These are phyloP conservation scores for Oldenlandia corymbosa DNA, from an alignment of 257 asterid species.

Conservation along the genomic window DNA sequence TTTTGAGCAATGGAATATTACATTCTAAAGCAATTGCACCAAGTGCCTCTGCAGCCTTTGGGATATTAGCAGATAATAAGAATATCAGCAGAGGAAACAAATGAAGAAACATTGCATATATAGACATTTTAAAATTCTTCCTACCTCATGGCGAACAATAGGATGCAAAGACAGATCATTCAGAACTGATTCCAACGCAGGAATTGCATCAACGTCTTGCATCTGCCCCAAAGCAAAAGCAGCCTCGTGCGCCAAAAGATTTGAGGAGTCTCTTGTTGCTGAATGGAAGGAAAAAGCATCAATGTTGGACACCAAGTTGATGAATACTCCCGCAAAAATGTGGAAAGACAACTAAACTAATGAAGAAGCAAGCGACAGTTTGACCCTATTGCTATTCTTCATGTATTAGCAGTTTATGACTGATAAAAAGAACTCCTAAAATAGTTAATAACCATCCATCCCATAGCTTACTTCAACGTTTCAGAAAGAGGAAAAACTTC, in stretches of 20 bases:
- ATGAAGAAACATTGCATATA: not conserved
- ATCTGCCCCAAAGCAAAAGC: constrained; percentile 99
- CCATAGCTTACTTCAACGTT: not conserved
- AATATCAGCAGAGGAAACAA: constrained; percentile 4
- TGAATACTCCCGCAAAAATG: not conserved
- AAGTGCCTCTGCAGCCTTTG: constrained; percentile 82
- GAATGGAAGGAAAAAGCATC: not conserved
- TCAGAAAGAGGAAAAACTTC: not conserved
- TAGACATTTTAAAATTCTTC: not conserved
- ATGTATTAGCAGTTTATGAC: not conserved
- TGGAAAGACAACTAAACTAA: not conserved
- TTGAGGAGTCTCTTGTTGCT: constrained; percentile 83
- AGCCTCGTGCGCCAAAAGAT: constrained; percentile 97
- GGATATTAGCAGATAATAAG: constrained; percentile 12
- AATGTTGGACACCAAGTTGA: constrained; percentile 13
- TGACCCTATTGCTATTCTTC: not conserved
- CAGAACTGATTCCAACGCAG: constrained; percentile 71
- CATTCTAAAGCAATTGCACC: constrained; percentile 66
- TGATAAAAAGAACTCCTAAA: not conserved
- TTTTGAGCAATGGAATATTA: constrained; percentile 47
- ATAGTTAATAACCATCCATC: not conserved
- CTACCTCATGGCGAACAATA: constrained; percentile 78
- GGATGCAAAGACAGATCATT: constrained; percentile 88
- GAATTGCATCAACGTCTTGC: constrained; percentile 84
- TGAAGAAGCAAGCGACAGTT: not conserved